Conservation (phyloP, 1,284 basidiomycete genomes). For the Irpex rosettiformis region DNA sequence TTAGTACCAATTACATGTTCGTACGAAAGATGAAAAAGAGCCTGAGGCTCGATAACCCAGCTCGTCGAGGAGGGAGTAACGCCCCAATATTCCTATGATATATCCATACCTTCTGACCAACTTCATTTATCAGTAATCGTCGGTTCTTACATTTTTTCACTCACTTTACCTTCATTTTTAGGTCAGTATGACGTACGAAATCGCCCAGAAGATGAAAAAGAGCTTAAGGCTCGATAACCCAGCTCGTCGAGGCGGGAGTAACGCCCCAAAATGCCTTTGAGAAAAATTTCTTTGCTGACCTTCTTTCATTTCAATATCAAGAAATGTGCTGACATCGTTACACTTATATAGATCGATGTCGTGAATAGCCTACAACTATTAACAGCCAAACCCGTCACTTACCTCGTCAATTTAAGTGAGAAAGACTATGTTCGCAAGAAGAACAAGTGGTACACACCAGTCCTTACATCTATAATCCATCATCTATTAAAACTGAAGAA, state of each 20-base stretch:
- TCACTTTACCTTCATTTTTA: neutral
- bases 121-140: conserved; percentile 11
- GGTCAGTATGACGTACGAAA: neutral
- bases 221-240: conserved; percentile 61
- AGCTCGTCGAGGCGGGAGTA: conserved; percentile 53
- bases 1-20: too few species aligned
- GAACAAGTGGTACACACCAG: conserved; percentile 84
- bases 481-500: neutral
- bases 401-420: conserved; percentile 97
- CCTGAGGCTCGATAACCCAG: conserved; percentile 34
- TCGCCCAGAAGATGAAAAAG: conserved; percentile 55
- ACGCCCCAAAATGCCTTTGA: conserved; percentile 60
- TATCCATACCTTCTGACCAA: conserved; percentile 43
- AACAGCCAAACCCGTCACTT: conserved; percentile 97
- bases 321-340: conserved; percentile 6
- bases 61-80: conserved; percentile 50
- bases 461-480: neutral
- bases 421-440: conserved; percentile 96
- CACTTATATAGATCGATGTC: conserved; percentile 76
- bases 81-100: conserved; percentile 64
- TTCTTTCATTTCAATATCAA: conserved; percentile 1
- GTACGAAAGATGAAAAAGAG: conserved; percentile 39
- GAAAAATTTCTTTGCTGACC: conserved; percentile 48
- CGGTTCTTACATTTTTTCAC: conserved; percentile 19
- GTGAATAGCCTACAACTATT: conserved; percentile 92